Base-by-base conservation (phyloP, 2,329 filamentous ascomycete genomes). In the Phyllosticta citribraziliensis region DNA sequence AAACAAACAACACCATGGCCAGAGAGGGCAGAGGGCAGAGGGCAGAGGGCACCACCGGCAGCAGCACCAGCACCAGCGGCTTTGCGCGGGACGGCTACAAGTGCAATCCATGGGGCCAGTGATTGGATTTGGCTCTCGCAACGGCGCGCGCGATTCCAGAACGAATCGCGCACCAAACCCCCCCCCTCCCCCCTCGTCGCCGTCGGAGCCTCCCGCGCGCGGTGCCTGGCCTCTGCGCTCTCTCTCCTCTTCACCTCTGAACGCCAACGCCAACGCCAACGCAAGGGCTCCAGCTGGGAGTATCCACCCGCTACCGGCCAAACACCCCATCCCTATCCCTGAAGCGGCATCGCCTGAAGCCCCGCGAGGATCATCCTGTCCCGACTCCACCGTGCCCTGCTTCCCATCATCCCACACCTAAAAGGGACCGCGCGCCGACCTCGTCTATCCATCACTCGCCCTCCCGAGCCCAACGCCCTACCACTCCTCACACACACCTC, bases 331-430 rank as follows among this genome's bases (percentile, higher is more conserved):
- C 30, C 30, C 58, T 11, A 61, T 56, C 54, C 59, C 59, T 54
- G 55, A 56, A 56, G 59, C 59, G 59, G 59, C 59, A 60, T 60
- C 58, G 58, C 54, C 59, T 61, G 47, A 40, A 47, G 47, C 40
- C 54, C 59, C 19, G 47, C 24, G 47, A 60, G 58, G 58, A 60
- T 60, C 30, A 61, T 61, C 59, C 59, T 27, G 56, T 57, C 59
- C 58, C 58, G 54, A 53, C 24, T 35, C 57, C 50, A 53, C 53
- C 35, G 57, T 27, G 47, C 56, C 30, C 24, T 30, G 14, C 25
- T 50, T 61, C 50, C 55, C 50, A 56, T 56, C 59, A 14, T 57
- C 35, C 52, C 51, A 25, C 25, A 57, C 54, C 59, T 61, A 56
- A 56, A 61, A 61, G 59, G 59, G 58, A 60, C 58, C 58, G 55